phyloP scores from a whole-genome alignment of 139 green algal species.

The Picochlorum costavermella region DNA sequence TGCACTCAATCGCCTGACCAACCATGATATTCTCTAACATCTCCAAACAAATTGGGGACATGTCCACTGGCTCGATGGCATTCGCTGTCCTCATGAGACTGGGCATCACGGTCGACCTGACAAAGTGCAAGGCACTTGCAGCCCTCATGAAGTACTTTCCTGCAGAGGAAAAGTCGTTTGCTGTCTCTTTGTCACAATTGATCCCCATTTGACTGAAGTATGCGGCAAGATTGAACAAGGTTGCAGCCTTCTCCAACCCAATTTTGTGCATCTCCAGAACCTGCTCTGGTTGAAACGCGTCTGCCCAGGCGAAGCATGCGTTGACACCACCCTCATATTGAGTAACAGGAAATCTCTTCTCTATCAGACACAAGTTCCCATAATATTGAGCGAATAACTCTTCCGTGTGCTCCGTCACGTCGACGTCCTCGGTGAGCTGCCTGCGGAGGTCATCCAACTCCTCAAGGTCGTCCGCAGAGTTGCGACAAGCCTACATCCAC shows the following conservation, averaged over 20 bases:
- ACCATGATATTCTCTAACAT: slow-evolving; percentile 94
- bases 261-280: slow-evolving; percentile 65
- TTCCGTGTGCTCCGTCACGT: neutral
- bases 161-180: slow-evolving; percentile 65
- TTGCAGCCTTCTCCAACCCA: slow-evolving; percentile 83
- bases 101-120: slow-evolving; percentile 47
- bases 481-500: neutral
- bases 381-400: slow-evolving; percentile 77
- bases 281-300: slow-evolving; percentile 72
- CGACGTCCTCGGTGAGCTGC: slow-evolving; percentile 3
- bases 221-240: slow-evolving; percentile 89
- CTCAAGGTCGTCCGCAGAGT: slow-evolving; percentile 25
- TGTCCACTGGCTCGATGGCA: slow-evolving; percentile 55
- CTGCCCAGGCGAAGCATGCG: slow-evolving; percentile 55
- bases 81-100: slow-evolving; percentile 54
- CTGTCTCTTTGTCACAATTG: slow-evolving; percentile 50
- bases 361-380: slow-evolving; percentile 65
- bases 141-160: slow-evolving; percentile 63
- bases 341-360: slow-evolving; percentile 85
- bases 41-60: slow-evolving; percentile 55
- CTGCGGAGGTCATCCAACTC: slow-evolving; percentile 55
- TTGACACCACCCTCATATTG: slow-evolving; percentile 52
- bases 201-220: slow-evolving; percentile 66
- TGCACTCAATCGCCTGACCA: slow-evolving; percentile 85
- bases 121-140: slow-evolving; percentile 63